Base-by-base conservation (phyloP, 2,329 filamentous ascomycete genomes). In the Ilyonectria mors-panacis region DNA sequence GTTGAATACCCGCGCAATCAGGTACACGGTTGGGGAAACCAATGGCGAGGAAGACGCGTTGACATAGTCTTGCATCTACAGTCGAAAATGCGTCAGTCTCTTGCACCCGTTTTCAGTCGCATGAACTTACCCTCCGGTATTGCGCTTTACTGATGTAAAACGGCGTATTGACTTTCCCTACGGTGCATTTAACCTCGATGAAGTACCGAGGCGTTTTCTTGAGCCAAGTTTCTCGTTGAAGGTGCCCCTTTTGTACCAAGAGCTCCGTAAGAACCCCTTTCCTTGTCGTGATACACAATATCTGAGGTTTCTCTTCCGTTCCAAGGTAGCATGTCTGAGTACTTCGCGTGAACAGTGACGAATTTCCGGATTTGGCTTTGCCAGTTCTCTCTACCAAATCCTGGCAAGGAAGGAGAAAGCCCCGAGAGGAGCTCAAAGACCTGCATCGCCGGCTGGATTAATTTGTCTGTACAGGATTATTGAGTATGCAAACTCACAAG, bases 161-260 rank as follows among this genome's bases (percentile, higher is more conserved):
- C 0, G 81, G 78, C 6, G 79, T 81, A 2, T 78, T 73, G 48
- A 76, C 81, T 2, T 68, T 54, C 1, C 74, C 73, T 0, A 80
- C 82, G 0, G 85, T 87, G 1, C 84, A 80, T 70, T 88, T 88
- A 39, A 88, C 86, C 62, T 88, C 86, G 2, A 88, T 81, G 23
- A 81, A 83, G 68, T 86, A 88, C 35, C 78, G 69, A 1, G 80
- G 84, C 4, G 55, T 70, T 56, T 63, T 66, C 12, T 50, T 70
- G 12, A 44, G 30, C 78, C 80, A 84, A 0, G 42, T n/a, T 1
- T 68, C 7, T 15, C 35, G 10, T 37, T 69, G 64, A 0, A 83
- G 71, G 58, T 84, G 79, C 2, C 79, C 78, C n/a, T 73, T 74
- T 7, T 76, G 69, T 3, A 82, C 73, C 2, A 85, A 65, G 5